Base-by-base conservation (phyloP, 345 rosid genomes). In the Microcos paniculata region DNA sequence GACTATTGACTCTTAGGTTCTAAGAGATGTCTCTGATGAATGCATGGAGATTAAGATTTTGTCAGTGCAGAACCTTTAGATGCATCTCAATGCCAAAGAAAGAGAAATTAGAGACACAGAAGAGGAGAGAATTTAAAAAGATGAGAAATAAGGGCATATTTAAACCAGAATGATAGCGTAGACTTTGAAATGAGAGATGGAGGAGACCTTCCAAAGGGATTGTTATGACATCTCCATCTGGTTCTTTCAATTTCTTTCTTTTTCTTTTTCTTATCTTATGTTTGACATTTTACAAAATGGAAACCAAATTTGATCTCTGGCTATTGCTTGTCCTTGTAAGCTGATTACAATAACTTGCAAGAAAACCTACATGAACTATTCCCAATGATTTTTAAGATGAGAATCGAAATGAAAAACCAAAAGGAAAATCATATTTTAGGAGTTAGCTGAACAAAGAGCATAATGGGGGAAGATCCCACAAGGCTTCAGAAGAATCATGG, bases 391-490 rank as follows among this genome's bases (percentile, higher is more conserved):
- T 72, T 26, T 57, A 24, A 28, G 16, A 38, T 38, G 52, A 72
- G 23, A 72, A 38, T 8, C 43, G n/a, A 48, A 59, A 6, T 6
- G 5, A 24, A 28, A 28, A 55, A n/a, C n/a, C 45, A 3, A 35
- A 73, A 19, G 30, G 59, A 62, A 62, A 33, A 46, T 21, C 48
- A 61, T 61, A 24, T 46, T 15, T 24, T 31, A 15, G 43, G 5
- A 76, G 68, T 72, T 71, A 67, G 69, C 42, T 76, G 52, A 83
- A 72, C 77, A 83, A 78, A 48, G 86, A 90, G 59, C 85, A 87
- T 35, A 86, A 70, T 9, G 91, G 89, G 24, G 96, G 90, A 66
- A 91, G 91, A 83, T 91, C 96, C 96, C 96, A 91, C 6, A 91
- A 66, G 56, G 87, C 81, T 68, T 91, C 90, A 67, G 38, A 48